Evolutionary conservation across 1,139 yeast genomes (phyloP).

Genomic region (Debaryomycetaceae sp.): DNA sequence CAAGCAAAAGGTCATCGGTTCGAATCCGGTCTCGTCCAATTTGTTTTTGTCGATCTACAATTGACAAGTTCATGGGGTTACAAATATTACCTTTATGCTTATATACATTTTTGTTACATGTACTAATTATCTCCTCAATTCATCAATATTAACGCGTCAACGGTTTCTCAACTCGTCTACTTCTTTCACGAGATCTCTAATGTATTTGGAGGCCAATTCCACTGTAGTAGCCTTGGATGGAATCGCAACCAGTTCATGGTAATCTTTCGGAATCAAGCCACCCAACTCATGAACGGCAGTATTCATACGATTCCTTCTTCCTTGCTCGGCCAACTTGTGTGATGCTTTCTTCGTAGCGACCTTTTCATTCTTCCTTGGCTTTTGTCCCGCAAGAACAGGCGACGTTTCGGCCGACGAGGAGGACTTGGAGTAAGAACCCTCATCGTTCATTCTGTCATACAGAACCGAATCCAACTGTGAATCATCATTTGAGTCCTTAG

Average conservation of each 20-base stretch:
- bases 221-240: slow-evolving; percentile 94
- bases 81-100: too few species aligned
- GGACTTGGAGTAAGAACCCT: slow-evolving; percentile 8
- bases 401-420: slow-evolving; percentile 17
- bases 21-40: slow-evolving; percentile 86
- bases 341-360: slow-evolving; percentile 62
- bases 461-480: neutral
- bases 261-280: slow-evolving; percentile 57
- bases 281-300: slow-evolving; percentile 76
- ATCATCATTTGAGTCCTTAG: slow-evolving; percentile 4
- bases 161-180: slow-evolving; percentile 20
- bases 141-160: neutral
- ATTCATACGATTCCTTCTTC: slow-evolving; percentile 89
- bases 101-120: neutral
- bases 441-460: neutral
- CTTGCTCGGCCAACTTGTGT: slow-evolving; percentile 95
- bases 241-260: slow-evolving; percentile 56
- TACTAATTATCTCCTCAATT: neutral
- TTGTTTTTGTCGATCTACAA: slow-evolving; percentile 1
- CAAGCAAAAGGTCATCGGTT: slow-evolving; percentile 90
- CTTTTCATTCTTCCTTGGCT: slow-evolving; percentile 16
- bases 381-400: slow-evolving; percentile 9
- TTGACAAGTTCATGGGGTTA: too few species aligned
- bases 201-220: slow-evolving; percentile 77
- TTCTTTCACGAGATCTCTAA: slow-evolving; percentile 50